A percentile compares a stretch with the other conserved stretches of the same genome.
These are phyloP conservation scores for Globisporangium megalacanthum DNA, from an alignment of 352 stramenopile species.

Conservation along the genomic window DNA sequence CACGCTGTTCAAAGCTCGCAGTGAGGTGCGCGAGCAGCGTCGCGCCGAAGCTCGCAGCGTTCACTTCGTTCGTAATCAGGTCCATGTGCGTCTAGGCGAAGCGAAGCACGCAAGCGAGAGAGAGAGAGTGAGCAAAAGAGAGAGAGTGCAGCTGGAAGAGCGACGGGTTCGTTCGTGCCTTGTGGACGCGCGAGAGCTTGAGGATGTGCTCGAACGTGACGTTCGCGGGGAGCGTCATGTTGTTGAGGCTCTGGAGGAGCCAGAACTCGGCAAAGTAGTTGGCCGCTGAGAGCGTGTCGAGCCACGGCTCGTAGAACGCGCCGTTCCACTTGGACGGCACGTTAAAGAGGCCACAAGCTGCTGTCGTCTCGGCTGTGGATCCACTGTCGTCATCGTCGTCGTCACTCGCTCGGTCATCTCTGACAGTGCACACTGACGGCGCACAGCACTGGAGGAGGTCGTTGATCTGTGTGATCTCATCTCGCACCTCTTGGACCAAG, in stretches of 20 bases:
- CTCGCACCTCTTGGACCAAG: constrained; percentile 46
- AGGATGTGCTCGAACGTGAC: constrained; percentile 62
- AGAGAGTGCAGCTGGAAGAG: background rate
- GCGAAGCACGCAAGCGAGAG: background rate
- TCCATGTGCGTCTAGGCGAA: constrained; percentile 59
- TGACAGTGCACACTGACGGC: constrained; percentile 31
- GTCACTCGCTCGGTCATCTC: background rate
- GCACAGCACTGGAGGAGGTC: constrained; percentile 60
- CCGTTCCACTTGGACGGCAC: constrained; percentile 62
- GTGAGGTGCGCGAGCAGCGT: constrained; percentile 75
- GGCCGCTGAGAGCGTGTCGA: constrained; percentile 57
- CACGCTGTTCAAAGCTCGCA: constrained; percentile 65
- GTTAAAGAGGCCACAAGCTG: constrained; percentile 49
- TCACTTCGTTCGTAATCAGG: constrained; percentile 75
- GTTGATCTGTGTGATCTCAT: constrained; percentile 55
- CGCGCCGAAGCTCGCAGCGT: constrained; percentile 66
- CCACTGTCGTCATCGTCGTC: background rate
- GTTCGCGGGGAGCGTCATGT: constrained; percentile 61
- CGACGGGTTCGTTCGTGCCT: constrained; percentile 18
- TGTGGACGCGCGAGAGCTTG: constrained; percentile 47
- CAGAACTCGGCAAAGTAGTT: constrained; percentile 79
- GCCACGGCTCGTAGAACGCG: constrained; percentile 71
- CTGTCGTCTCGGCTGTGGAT: background rate
- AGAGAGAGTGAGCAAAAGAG: background rate
- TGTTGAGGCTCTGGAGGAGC: constrained; percentile 69